phyloP scores from a whole-genome alignment of 257 asterid genomes.

The Ophiorrhiza pumila region DNA sequence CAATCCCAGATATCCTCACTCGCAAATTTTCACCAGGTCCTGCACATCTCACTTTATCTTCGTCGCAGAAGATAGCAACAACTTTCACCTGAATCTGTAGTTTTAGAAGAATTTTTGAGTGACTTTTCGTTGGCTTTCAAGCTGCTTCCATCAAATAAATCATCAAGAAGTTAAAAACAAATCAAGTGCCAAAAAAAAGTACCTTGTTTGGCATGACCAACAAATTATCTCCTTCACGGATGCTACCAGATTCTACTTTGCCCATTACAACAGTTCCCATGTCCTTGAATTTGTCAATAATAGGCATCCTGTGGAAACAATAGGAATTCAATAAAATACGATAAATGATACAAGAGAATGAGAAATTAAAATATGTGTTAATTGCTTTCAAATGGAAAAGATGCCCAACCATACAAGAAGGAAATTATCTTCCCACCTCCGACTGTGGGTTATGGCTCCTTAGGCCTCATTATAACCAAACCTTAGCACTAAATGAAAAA shows the following conservation, averaged over 20 bases:
- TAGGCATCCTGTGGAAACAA: constrained; percentile 62
- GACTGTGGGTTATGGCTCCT: background rate
- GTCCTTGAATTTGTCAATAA: constrained; percentile 87
- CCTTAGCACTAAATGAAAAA: background rate
- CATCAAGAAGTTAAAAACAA: background rate
- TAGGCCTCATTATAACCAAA: background rate
- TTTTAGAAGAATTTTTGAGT: constrained; percentile 6
- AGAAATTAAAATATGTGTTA: background rate
- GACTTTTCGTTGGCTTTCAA: background rate
- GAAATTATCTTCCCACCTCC: background rate
- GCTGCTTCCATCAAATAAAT: background rate
- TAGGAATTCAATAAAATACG: background rate
- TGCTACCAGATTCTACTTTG: constrained; percentile 86
- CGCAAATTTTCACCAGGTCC: constrained; percentile 98
- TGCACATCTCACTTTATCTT: constrained; percentile 61
- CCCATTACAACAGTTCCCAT: constrained; percentile 99
- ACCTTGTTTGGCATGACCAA: constrained; percentile 97
- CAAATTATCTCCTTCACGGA: constrained; percentile 77
- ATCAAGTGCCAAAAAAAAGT: constrained; percentile 14
- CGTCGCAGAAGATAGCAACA: constrained; percentile 66
- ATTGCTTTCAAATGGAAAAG: background rate
- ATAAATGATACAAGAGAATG: background rate
- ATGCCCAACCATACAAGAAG: too few species aligned
- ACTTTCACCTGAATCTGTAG: constrained; percentile 78
- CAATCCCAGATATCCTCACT: constrained; percentile 79